Evolutionary conservation across 192 early-diverging fungal species (phyloP).

Genomic region (Thoreauomyces humboldtii): DNA sequence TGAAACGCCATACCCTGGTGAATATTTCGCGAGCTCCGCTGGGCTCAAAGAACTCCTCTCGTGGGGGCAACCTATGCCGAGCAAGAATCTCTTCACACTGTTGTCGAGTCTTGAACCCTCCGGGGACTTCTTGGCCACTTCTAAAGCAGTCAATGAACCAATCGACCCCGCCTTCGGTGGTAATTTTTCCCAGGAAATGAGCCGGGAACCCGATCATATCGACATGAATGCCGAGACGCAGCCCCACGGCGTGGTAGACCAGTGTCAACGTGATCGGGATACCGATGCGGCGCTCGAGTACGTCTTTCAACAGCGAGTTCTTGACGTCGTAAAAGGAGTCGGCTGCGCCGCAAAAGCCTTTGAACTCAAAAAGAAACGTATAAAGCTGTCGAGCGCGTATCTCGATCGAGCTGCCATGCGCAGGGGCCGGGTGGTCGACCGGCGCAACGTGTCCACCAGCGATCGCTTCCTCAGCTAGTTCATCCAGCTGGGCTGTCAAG

Average conservation of each 20-base stretch:
- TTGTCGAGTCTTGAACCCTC: slow-evolving; percentile 2
- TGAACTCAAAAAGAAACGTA: slow-evolving; percentile 5
- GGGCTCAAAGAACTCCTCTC: slow-evolving; percentile 10
- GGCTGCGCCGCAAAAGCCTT: background rate
- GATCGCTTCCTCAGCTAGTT: slow-evolving; percentile 14
- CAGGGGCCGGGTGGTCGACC: background rate
- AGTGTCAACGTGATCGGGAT: slow-evolving; percentile 17
- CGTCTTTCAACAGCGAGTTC: slow-evolving; percentile 16
- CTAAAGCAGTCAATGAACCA: slow-evolving; percentile 24
- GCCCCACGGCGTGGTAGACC: slow-evolving; percentile 13
- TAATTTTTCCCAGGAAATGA: slow-evolving; percentile 12
- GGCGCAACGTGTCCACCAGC: background rate
- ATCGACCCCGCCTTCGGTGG: slow-evolving; percentile 3
- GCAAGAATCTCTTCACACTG: slow-evolving; percentile 2
- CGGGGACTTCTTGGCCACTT: background rate
- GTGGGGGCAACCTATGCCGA: background rate
- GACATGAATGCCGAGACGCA: slow-evolving; percentile 15
- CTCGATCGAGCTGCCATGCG: background rate
- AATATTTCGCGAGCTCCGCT: background rate
- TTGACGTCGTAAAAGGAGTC: slow-evolving; percentile 15
- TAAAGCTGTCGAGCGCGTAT: slow-evolving; percentile 8
- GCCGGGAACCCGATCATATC: slow-evolving; percentile 20
- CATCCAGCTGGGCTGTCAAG: background rate
- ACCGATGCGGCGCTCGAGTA: background rate
- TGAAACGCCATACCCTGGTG: slow-evolving; percentile 7